phyloP scores from a whole-genome alignment of 2,329 filamentous ascomycete species.

The Teratosphaeria gauchensis region DNA sequence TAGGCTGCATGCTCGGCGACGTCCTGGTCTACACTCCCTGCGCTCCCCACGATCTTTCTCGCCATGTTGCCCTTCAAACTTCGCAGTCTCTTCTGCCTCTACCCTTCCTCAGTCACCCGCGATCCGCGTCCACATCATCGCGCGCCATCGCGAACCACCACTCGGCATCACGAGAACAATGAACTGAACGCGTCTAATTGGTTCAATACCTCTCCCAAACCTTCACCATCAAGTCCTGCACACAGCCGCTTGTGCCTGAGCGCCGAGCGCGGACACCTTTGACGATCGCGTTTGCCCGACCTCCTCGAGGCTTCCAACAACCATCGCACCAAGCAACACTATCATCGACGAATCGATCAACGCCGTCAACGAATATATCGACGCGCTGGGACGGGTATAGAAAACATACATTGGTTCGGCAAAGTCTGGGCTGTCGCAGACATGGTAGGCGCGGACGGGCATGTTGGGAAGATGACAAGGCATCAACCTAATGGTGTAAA shows the following conservation, averaged over 20 bases:
- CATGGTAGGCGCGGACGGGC: neutral
- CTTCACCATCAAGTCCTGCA: neutral
- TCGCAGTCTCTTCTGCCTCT: neutral
- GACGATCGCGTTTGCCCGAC: neutral
- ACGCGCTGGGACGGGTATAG: neutral
- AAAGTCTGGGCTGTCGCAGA: neutral
- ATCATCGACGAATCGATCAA: neutral
- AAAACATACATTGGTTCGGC: neutral
- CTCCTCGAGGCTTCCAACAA: neutral
- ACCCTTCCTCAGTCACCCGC: neutral
- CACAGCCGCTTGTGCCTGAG: neutral
- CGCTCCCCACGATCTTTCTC: neutral
- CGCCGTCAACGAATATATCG: neutral
- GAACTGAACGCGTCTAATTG: neutral
- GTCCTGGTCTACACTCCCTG: neutral
- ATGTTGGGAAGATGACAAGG: neutral
- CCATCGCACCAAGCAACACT: neutral
- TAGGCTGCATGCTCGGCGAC: neutral
- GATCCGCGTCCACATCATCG: neutral
- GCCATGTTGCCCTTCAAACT: neutral
- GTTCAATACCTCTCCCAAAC: neutral
- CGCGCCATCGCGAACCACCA: neutral
- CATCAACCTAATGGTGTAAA: constrained; percentile 30
- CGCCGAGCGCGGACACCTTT: neutral
- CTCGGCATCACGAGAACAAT: neutral